phyloP scores from a whole-genome alignment of 202 grass and related monocot species.

The Hordeum pubiflorum region DNA sequence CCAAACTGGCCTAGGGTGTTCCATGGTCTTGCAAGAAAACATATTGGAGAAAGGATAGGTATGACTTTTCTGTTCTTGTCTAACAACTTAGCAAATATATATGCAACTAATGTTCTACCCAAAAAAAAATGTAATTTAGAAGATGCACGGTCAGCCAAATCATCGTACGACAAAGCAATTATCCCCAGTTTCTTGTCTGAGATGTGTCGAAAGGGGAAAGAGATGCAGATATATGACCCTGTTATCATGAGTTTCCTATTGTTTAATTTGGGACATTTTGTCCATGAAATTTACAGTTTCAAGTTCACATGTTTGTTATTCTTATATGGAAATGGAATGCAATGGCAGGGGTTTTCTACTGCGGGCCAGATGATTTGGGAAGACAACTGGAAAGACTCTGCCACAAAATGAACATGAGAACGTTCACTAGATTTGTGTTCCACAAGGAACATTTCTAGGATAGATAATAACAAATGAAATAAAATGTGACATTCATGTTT shows the following conservation, averaged over 20 bases:
- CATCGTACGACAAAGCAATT: background rate
- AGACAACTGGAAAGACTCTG: constrained; percentile 50
- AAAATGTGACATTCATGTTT: background rate
- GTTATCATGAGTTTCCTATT: background rate
- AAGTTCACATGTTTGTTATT: background rate
- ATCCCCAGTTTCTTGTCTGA: background rate
- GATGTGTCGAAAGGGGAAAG: background rate
- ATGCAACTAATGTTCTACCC: background rate
- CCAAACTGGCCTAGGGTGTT: constrained; percentile 58
- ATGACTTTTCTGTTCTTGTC: constrained; percentile 7
- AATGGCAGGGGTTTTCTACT: constrained; percentile 66
- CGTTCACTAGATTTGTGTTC: constrained; percentile 62
- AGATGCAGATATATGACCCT: background rate
- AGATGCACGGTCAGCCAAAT: background rate
- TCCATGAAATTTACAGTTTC: background rate
- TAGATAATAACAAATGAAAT: background rate
- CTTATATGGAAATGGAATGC: background rate
- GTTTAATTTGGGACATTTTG: background rate
- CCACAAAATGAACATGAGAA: constrained; percentile 38
- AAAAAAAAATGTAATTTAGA: no score
- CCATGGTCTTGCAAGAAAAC: constrained; percentile 41
- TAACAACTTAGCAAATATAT: background rate
- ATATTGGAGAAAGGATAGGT: constrained; percentile 58
- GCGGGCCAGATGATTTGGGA: constrained; percentile 50
- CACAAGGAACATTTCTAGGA: constrained; percentile 62